Percentiles rank a stretch among this genome's conserved stretches.
These are phyloP conservation scores for Lojkania enalia DNA, from an alignment of 2,329 filamentous ascomycete genomes.

Conservation along the genomic window DNA sequence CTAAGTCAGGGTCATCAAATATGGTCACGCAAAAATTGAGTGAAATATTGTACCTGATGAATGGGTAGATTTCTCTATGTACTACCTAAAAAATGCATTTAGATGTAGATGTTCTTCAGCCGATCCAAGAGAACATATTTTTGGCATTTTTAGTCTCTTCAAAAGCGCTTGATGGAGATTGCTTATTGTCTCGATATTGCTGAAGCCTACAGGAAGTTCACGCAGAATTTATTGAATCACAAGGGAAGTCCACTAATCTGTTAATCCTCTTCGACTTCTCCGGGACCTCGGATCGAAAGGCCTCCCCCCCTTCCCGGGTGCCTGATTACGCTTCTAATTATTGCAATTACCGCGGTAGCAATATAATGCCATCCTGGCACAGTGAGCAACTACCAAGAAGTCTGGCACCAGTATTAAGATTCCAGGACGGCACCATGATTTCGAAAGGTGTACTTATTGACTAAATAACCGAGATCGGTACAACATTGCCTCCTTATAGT, in stretches of 20 bases:
- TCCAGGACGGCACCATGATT: neutral
- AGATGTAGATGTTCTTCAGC: too few relatives aligned
- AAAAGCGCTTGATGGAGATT: neutral
- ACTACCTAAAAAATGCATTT: too few relatives aligned
- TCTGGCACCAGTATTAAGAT: too few relatives aligned
- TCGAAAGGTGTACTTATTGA: neutral
- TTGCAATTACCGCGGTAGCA: too few relatives aligned
- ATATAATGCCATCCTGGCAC: too few relatives aligned
- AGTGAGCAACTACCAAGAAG: too few relatives aligned
- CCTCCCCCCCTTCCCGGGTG: neutral
- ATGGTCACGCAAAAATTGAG: too few relatives aligned
- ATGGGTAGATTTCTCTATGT: too few relatives aligned
- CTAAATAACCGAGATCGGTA: neutral
- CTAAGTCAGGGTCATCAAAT: too few relatives aligned
- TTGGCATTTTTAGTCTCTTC: neutral
- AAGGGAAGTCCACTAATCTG: neutral
- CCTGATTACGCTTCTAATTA: too few relatives aligned
- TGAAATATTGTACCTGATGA: too few relatives aligned
- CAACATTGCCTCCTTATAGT: neutral
- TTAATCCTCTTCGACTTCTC: neutral
- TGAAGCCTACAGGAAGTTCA: neutral
- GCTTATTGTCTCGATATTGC: neutral
- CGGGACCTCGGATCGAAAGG: neutral
- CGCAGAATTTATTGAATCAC: too few relatives aligned
- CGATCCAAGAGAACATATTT: neutral